Evolutionary conservation across 1,284 basidiomycete species (phyloP), one percentile per base, ranked within the genome.

Genomic region (Cutaneotrichosporon spelunceum): DNA sequence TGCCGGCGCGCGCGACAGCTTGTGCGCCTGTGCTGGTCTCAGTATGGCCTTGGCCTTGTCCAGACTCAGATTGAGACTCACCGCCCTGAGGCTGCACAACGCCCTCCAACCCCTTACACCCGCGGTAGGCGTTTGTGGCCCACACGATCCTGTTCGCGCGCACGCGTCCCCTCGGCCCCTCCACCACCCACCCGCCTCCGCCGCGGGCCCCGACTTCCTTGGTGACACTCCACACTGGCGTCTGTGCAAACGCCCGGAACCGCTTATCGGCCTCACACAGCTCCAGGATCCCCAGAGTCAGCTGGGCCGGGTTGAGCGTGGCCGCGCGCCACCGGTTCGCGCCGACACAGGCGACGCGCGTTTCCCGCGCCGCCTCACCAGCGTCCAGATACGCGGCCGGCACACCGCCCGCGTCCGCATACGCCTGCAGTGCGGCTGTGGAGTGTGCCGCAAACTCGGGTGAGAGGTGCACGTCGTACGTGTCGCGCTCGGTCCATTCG

Each of bases 231-330:
- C 21, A 21, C 4, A 62, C 64, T 3, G 59, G 57, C 16, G 61
- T 24, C 21, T 57, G 33, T 24, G 63, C 52, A 56, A 65, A 73
- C 0, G 72, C 64, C 16, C 59, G 57, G 39, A 72, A 75, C 14
- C 72, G 69, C 2, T 60, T 66, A 11, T 54, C 45, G 2, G 49
- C 47, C 48, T 55, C 49, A 50, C 66, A 67, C n/a, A 70, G 42
- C 10, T 36, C 48, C 48, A 73, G 68, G 6, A 76, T 66, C 13
- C 63, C 71, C 4, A 70, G 63, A 11, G 65, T 67, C 30, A 75
- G 68, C 56, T 75, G 70, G 21, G 72, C 71, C 10, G 75, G 75
- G 59, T 75, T 72, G 27, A 75, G 36, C 23, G 71, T 73, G 23
- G 72, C 71, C 4, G 74, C 75, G 27, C 59, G 57, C 72, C 74